A percentile compares a stretch with the other conserved stretches of the same genome.
Evolutionary conservation across 2,329 filamentous ascomycete species (phyloP).

Genomic region (Cladosporium cucumerinum): DNA sequence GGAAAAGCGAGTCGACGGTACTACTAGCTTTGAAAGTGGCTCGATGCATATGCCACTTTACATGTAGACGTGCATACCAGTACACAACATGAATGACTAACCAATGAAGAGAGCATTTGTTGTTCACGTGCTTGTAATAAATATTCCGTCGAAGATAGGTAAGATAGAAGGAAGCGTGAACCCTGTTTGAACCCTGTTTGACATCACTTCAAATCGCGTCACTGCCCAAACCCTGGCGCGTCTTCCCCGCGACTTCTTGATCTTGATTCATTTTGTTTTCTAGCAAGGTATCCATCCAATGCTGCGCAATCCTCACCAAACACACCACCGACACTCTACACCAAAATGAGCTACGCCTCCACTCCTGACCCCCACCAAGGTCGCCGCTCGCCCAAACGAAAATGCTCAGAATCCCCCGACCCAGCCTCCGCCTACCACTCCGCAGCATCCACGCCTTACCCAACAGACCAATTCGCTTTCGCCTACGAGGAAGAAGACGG

Average conservation of each 20-base stretch:
- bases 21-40: neutral
- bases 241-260: slow-evolving; percentile 9
- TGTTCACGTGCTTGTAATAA: neutral
- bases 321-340: neutral
- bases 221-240: slow-evolving; percentile 2
- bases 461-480: slow-evolving; percentile 24
- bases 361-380: slow-evolving; percentile 16
- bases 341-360: slow-evolving; percentile 16
- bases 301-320: neutral
- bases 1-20: neutral
- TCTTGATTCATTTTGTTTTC: neutral
- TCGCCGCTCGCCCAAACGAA: slow-evolving; percentile 30
- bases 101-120: neutral
- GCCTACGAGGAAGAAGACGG: slow-evolving; percentile 33
- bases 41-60: neutral
- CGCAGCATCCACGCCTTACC: slow-evolving; percentile 11
- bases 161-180: neutral
- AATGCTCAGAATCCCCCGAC: slow-evolving; percentile 16
- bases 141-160: neutral
- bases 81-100: neutral
- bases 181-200: neutral
- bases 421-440: slow-evolving; percentile 17
- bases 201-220: slow-evolving; percentile 10
- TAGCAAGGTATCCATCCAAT: no score
- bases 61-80: neutral